Percentiles rank a stretch among this genome's conserved stretches.
Evolutionary conservation across 768 basidiomycete species (phyloP).

Genomic region (Sarcomyxa edulis): DNA sequence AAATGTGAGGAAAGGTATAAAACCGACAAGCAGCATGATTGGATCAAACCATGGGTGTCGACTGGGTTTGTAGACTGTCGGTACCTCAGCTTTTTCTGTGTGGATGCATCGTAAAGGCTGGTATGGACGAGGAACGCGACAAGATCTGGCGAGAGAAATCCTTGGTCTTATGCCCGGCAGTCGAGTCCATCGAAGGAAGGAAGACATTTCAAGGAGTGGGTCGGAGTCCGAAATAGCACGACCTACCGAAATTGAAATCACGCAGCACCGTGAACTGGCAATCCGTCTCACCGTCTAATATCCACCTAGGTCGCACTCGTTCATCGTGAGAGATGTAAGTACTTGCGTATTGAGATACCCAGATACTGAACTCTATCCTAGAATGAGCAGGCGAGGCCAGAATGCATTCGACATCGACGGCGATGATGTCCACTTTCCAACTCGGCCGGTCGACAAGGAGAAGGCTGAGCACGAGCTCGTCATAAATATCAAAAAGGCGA

Average conservation of each 20-base stretch:
- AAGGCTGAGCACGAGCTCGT: slow-evolving; percentile 94
- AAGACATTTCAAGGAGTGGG: no score
- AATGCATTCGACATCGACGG: slow-evolving; percentile 59
- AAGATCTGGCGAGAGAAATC: neutral
- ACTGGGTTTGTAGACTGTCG: slow-evolving; percentile 50
- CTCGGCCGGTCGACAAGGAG: slow-evolving; percentile 97
- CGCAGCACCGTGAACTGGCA: no score
- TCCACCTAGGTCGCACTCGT: neutral
- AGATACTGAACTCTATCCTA: no score
- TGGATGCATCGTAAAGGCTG: slow-evolving; percentile 3
- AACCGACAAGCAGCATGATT: slow-evolving; percentile 69
- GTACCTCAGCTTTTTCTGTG: slow-evolving; percentile 23
- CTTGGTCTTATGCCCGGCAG: neutral
- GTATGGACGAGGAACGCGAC: neutral
- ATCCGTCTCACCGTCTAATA: no score
- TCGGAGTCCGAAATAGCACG: no score
- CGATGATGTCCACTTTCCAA: slow-evolving; percentile 89
- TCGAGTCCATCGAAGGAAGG: no score
- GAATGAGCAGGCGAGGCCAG: slow-evolving; percentile 26
- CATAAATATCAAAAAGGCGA: slow-evolving; percentile 97
- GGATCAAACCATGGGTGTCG: slow-evolving; percentile 62
- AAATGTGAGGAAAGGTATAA: slow-evolving; percentile 88
- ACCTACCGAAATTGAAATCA: no score
- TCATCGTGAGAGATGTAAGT: no score
- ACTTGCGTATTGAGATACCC: no score